Percentiles rank a stretch among this genome's conserved stretches.
phyloP scores from a whole-genome alignment of 306 rosid genomes.

The Castanea mollissima region DNA sequence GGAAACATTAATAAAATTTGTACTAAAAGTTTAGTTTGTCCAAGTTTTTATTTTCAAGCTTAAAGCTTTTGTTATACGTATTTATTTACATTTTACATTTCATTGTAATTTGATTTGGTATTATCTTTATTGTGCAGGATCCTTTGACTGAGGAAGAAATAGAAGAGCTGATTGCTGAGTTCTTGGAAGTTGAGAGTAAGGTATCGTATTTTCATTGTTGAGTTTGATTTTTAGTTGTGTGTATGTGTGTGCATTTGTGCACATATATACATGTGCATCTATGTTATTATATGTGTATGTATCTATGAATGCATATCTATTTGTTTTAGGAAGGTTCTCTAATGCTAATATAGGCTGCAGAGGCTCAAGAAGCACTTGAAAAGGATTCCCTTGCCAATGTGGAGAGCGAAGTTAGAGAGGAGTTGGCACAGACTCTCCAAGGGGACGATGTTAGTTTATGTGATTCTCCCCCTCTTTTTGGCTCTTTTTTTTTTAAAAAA shows the following conservation, averaged over 20 bases:
- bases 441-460: constrained; percentile 76
- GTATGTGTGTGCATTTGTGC: no score
- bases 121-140: constrained; percentile 58
- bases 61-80: neutral
- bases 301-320: constrained; percentile 6
- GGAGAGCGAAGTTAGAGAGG: constrained; percentile 88
- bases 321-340: constrained; percentile 32
- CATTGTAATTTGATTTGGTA: neutral
- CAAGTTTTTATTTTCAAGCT: constrained; percentile 9
- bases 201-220: constrained; percentile 39
- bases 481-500: neutral
- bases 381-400: constrained; percentile 90
- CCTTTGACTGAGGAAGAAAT: constrained; percentile 76
- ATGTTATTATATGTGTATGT: neutral
- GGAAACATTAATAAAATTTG: neutral
- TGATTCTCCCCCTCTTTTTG: constrained; percentile 8
- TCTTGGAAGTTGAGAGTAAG: constrained; percentile 96
- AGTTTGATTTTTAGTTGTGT: neutral
- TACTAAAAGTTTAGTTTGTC: neutral
- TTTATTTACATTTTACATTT: neutral
- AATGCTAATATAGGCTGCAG: constrained; percentile 83
- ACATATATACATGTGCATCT: neutral
- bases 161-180: constrained; percentile 73
- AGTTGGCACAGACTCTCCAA: constrained; percentile 62
- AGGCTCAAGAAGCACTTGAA: constrained; percentile 99